A percentile compares a stretch with the other conserved stretches of the same genome.
Evolutionary conservation across 164 flowering plant genomes (phyloP).

Genomic region (Platanus orientalis): DNA sequence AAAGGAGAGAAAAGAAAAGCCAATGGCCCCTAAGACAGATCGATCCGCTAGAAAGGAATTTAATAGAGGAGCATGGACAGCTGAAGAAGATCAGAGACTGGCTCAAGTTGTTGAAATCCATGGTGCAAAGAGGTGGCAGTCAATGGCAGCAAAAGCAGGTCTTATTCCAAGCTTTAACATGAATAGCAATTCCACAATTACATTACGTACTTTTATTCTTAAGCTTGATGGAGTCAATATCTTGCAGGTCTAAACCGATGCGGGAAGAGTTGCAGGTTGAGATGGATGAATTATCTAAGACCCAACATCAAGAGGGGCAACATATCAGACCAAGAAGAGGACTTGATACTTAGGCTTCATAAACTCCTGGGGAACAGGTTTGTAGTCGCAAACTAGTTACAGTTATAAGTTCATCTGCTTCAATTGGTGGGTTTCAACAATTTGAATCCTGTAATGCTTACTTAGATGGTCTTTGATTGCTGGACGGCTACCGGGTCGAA

Average conservation of each 20-base stretch:
- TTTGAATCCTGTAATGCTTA: background rate
- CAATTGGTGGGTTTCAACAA: background rate
- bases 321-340: conserved; percentile 35
- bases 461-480: conserved; percentile 56
- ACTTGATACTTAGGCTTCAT: conserved; percentile 44
- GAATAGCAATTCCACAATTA: background rate
- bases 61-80: conserved; percentile 47
- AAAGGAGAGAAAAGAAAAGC: background rate
- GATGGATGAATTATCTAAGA: conserved; percentile 41
- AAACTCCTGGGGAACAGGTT: conserved; percentile 48
- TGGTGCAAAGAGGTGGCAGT: conserved; percentile 42
- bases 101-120: conserved; percentile 35
- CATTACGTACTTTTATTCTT: background rate
- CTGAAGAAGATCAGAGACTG: conserved; percentile 41
- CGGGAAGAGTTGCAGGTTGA: conserved; percentile 42
- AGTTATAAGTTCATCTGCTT: background rate
- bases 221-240: background rate
- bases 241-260: conserved; percentile 17
- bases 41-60: conserved; percentile 4
- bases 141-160: conserved; percentile 39
- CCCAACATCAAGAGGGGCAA: conserved; percentile 39
- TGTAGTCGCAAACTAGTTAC: background rate
- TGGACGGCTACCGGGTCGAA: conserved; percentile 48
- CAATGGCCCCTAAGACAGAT: background rate
- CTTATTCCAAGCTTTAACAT: background rate